Evolutionary conservation across 371 early-diverging fungal genomes (phyloP).

Genomic region (Syncephalastrum contaminatum): DNA sequence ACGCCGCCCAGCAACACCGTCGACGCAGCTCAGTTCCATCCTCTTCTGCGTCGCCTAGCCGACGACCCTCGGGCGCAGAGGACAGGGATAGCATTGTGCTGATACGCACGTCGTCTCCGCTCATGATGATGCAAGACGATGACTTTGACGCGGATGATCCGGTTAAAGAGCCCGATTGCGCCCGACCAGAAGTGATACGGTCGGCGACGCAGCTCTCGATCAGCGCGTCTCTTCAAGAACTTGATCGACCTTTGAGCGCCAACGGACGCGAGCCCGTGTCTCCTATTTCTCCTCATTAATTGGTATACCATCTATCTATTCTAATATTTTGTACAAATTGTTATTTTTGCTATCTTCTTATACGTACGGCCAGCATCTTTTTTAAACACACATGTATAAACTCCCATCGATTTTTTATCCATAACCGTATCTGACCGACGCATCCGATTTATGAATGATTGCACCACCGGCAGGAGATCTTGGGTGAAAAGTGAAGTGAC

Average conservation of each 20-base stretch:
- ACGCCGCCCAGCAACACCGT: constrained; percentile 7
- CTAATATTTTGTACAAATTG: too few species aligned
- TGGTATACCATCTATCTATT: too few species aligned
- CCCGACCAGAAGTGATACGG: constrained; percentile 44
- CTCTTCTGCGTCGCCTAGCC: constrained; percentile 3
- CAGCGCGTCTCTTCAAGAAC: constrained; percentile 33
- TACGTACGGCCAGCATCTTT: too few species aligned
- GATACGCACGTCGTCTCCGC: constrained; percentile 23
- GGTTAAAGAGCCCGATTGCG: constrained; percentile 44
- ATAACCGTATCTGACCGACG: too few species aligned
- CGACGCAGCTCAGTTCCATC: constrained; percentile 21
- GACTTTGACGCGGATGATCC: constrained; percentile 30
- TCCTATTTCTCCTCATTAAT: too few species aligned
- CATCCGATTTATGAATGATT: too few species aligned
- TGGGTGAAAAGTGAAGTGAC: too few species aligned
- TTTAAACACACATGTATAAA: too few species aligned
- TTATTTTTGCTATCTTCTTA: too few species aligned
- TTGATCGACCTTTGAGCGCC: constrained; percentile 14
- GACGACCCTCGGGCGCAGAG: constrained; percentile 21
- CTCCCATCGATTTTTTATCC: too few species aligned
- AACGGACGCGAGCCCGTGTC: too few species aligned
- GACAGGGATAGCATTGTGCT: constrained; percentile 35
- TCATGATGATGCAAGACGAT: constrained; percentile 23
- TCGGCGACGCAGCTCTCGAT: constrained; percentile 47
- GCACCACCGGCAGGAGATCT: too few species aligned